phyloP scores from a whole-genome alignment of 2,329 filamentous ascomycete genomes.

The Bertia moriformis region DNA sequence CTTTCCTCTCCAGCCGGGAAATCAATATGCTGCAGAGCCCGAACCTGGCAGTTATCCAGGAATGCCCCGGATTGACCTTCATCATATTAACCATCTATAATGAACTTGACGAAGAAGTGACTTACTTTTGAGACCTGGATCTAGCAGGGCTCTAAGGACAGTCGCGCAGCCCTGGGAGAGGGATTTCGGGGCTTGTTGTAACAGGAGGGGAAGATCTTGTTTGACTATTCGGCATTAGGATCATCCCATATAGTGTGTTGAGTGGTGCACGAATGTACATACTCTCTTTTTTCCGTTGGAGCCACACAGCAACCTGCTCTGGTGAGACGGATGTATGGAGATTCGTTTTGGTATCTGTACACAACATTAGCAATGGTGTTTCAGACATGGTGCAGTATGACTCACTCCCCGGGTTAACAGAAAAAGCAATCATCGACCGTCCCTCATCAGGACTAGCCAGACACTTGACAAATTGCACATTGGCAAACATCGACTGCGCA shows the following conservation, averaged over 20 bases:
- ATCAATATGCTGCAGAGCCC: conserved; percentile 8
- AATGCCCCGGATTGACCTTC: conserved; percentile 8
- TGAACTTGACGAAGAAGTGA: background rate
- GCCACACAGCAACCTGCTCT: conserved; percentile 9
- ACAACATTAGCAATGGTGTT: background rate
- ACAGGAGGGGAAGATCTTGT: conserved; percentile 9
- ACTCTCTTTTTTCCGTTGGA: conserved; percentile 10
- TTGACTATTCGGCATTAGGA: too few relatives aligned
- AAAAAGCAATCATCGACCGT: conserved; percentile 8
- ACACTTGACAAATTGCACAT: conserved; percentile 10
- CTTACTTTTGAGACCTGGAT: conserved; percentile 10
- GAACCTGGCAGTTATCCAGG: conserved; percentile 9
- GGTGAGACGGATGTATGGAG: conserved; percentile 8
- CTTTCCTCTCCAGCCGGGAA: conserved; percentile 11
- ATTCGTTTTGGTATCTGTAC: conserved; percentile 9
- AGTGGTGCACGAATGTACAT: conserved; percentile 1
- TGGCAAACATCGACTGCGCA: conserved; percentile 12
- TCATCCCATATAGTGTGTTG: background rate
- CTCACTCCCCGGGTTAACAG: conserved; percentile 12
- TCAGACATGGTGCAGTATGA: too few relatives aligned
- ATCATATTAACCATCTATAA: background rate
- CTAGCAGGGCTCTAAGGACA: conserved; percentile 9
- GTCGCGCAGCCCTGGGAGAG: conserved; percentile 9
- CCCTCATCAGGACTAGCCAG: conserved; percentile 5
- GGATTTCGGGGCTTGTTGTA: conserved; percentile 11